Evolutionary conservation across 768 basidiomycete species (phyloP).

Genomic region (Tricholomella constricta): DNA sequence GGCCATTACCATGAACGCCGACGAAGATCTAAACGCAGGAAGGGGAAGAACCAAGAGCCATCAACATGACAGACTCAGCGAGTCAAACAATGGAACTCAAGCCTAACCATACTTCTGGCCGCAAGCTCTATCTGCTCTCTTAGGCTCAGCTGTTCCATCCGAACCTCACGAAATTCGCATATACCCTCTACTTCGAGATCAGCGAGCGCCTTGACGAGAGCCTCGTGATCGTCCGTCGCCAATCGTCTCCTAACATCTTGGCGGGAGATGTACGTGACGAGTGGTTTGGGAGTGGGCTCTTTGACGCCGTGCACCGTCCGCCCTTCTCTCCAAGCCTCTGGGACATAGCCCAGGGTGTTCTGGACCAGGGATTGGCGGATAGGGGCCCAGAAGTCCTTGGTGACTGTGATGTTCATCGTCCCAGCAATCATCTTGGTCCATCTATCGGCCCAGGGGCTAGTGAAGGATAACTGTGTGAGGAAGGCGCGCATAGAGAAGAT

Average conservation of each 20-base stretch:
- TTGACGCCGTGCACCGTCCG: neutral
- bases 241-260: constrained; percentile 49
- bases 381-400: constrained; percentile 36
- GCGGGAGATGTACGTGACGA: constrained; percentile 61
- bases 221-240: constrained; percentile 47
- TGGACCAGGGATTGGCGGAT: constrained; percentile 29
- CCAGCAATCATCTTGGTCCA: constrained; percentile 42
- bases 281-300: constrained; percentile 18
- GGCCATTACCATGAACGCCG: constrained; percentile 70
- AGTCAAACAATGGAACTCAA: constrained; percentile 17
- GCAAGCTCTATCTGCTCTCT: constrained; percentile 64
- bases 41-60: neutral
- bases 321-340: constrained; percentile 10
- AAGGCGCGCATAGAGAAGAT: constrained; percentile 2
- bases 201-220: constrained; percentile 47
- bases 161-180: constrained; percentile 45
- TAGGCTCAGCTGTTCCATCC: constrained; percentile 46
- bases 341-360: constrained; percentile 35
- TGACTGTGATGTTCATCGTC: constrained; percentile 29
- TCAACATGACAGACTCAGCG: neutral
- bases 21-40: constrained; percentile 46
- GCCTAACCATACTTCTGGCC: constrained; percentile 59
- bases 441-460: constrained; percentile 25
- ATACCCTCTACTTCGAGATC: constrained; percentile 53
- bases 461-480: constrained; percentile 1